Evolutionary conservation across 192 early-diverging fungal genomes (phyloP), one percentile per base, ranked within the genome.

Genomic region (Obelidium mucronatum): DNA sequence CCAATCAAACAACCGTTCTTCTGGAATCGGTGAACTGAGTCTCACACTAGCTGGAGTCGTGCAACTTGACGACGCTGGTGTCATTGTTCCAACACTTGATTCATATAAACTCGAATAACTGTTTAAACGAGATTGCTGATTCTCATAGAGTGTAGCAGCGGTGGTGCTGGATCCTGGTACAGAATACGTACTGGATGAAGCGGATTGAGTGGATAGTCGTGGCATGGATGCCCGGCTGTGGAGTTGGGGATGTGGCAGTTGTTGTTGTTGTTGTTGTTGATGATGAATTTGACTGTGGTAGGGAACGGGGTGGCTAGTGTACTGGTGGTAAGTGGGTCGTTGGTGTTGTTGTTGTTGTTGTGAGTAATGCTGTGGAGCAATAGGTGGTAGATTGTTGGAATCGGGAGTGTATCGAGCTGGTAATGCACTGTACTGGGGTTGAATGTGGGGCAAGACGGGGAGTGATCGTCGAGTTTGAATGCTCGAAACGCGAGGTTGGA

Each of bases 401-500:
- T 48, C 8, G 19, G 11, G 44, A 19, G 44, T 19, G 19, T 48
- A 15, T 19, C 11, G 0, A 48, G 44, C 44, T 48, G 44, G 19
- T n/a, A n/a, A n/a, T n/a, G n/a, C n/a, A 19, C 44, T 48, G 19
- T 48, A 58, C 8, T 58, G 62, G 31, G 31, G n/a, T 64, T 64
- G 62, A 35, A 35, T 19, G 31, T 4, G 62, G 13, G 62, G 34
- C 8, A 64, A 11, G n/a, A 51, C 66, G 40, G 66, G 66, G 40
- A 72, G 55, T 8, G 69, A 72, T 42, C 53, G 54, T 3, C 36
- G 34, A 22, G 69, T 22, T 19, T 30, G 69, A 59, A 56, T 40
- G 19, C 22, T 24, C n/a, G 69, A 72, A 6, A 54, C 35, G n/a
- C 69, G 69, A 19, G 51, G 36, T n/a, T 36, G 69, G 40, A 72